Percentiles rank a stretch among this genome's conserved stretches.
Evolutionary conservation across 192 early-diverging fungal genomes (phyloP).

Genomic region (Spizellomyces sp.): DNA sequence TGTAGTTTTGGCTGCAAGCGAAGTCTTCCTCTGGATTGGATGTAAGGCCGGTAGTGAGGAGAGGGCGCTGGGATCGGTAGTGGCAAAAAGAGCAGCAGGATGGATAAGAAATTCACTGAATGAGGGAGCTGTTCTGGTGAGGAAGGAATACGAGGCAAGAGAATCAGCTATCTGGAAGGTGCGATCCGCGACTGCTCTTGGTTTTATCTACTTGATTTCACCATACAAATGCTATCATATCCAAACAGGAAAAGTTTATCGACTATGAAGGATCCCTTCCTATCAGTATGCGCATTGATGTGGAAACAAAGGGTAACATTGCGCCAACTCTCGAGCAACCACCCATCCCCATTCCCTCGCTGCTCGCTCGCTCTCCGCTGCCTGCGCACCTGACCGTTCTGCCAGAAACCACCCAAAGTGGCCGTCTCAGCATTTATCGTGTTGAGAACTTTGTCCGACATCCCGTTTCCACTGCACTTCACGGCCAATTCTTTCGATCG

Average conservation of each 20-base stretch:
- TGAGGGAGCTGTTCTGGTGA: conserved; percentile 17
- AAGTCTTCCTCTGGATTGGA: conserved; percentile 42
- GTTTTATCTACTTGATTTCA: background rate
- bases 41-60: conserved; percentile 18
- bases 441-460: conserved; percentile 32
- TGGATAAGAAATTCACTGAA: background rate
- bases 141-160: conserved; percentile 10
- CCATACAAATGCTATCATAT: background rate
- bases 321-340: conserved; percentile 28
- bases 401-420: conserved; percentile 8
- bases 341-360: conserved; percentile 27
- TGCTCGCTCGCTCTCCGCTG: conserved; percentile 5
- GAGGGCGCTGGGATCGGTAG: conserved; percentile 3
- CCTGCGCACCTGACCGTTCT: background rate
- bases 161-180: conserved; percentile 32
- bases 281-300: conserved; percentile 38
- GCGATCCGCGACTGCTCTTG: too few relatives aligned
- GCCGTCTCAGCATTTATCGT: conserved; percentile 10
- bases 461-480: background rate
- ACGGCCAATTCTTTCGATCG: conserved; percentile 26
- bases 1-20: conserved; percentile 13
- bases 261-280: conserved; percentile 43
- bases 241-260: conserved; percentile 36
- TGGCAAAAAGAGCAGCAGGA: conserved; percentile 7
- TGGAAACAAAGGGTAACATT: conserved; percentile 30